Evolutionary conservation across 768 basidiomycete genomes (phyloP).

Genomic region (Candolleomyces eurysporus): DNA sequence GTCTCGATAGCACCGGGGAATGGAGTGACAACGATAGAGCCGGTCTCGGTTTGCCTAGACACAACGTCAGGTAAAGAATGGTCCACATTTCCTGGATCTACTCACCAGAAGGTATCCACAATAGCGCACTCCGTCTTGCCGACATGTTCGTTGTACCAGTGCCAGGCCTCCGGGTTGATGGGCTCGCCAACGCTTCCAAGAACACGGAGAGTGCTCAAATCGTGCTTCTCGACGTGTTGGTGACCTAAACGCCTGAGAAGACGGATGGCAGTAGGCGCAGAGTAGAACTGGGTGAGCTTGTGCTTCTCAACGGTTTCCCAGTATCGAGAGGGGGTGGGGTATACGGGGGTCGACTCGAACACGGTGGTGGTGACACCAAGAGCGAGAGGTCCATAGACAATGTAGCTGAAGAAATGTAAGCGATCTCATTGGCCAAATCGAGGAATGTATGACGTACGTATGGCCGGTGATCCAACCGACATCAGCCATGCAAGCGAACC

Average conservation of each 20-base stretch:
- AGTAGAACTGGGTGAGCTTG: constrained; percentile 95
- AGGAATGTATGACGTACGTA: constrained; percentile 44
- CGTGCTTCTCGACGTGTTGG: constrained; percentile 80
- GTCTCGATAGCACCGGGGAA: constrained; percentile 95
- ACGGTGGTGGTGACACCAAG: constrained; percentile 83
- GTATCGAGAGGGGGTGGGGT: constrained; percentile 94
- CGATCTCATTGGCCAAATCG: constrained; percentile 6
- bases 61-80: constrained; percentile 9
- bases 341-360: constrained; percentile 96
- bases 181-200: constrained; percentile 96
- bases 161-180: constrained; percentile 98
- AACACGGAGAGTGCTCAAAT: constrained; percentile 80
- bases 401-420: constrained; percentile 54
- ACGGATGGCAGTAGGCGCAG: constrained; percentile 92
- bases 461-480: constrained; percentile 99
- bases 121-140: constrained; percentile 86
- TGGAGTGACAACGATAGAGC: constrained; percentile 91
- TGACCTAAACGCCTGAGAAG: constrained; percentile 78
- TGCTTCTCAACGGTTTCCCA: constrained; percentile 94
- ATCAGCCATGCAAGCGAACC: constrained; percentile 98
- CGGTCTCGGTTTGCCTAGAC: constrained; percentile 93
- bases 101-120: constrained; percentile 87
- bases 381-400: constrained; percentile 92
- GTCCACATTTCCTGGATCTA: constrained; percentile 10
- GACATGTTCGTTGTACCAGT: constrained; percentile 97